A percentile compares a stretch with the other conserved stretches of the same genome.
Conservation (phyloP, 306 rosid genomes). For the Clitoria ternatea region DNA sequence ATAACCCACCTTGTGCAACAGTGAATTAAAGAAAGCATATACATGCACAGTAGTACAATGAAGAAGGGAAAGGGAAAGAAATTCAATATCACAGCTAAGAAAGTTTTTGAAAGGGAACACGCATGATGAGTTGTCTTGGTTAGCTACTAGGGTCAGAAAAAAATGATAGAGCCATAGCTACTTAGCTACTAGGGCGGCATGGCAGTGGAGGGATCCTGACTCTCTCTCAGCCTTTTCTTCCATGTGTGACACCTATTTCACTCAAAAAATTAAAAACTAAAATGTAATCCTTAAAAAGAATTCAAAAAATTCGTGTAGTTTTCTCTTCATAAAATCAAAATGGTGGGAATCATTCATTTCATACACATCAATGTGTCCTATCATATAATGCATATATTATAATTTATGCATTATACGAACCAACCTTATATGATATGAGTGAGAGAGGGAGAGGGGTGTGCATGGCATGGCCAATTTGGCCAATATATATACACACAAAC, state of each 20-base stretch:
- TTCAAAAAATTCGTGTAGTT: too few species aligned
- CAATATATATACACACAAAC: not conserved
- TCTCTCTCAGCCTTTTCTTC: conserved; percentile 1
- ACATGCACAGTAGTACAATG: conserved; percentile 3
- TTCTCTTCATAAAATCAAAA: too few species aligned
- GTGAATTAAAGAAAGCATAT: conserved; percentile 26
- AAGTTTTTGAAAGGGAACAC: conserved; percentile 16
- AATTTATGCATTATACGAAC: too few species aligned
- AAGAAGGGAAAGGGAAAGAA: conserved; percentile 18
- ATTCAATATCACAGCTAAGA: conserved; percentile 1
- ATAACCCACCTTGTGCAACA: conserved; percentile 29
- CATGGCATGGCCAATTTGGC: not conserved
- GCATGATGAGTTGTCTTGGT: conserved; percentile 28
- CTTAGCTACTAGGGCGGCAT: conserved; percentile 49
- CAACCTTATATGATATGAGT: too few species aligned
- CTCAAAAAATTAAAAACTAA: not conserved
- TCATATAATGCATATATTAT: too few species aligned
- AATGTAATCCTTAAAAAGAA: too few species aligned
- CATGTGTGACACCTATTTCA: not conserved
- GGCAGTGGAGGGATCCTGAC: conserved; percentile 28
- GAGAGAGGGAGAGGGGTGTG: not conserved
- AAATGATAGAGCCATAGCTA: conserved; percentile 26
- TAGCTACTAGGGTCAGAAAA: conserved; percentile 40
- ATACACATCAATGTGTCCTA: too few species aligned
- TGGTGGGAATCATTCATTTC: too few species aligned